These are phyloP conservation scores for Mucor plumbeus DNA, from an alignment of 371 early-diverging fungal species.

Conservation along the genomic window DNA sequence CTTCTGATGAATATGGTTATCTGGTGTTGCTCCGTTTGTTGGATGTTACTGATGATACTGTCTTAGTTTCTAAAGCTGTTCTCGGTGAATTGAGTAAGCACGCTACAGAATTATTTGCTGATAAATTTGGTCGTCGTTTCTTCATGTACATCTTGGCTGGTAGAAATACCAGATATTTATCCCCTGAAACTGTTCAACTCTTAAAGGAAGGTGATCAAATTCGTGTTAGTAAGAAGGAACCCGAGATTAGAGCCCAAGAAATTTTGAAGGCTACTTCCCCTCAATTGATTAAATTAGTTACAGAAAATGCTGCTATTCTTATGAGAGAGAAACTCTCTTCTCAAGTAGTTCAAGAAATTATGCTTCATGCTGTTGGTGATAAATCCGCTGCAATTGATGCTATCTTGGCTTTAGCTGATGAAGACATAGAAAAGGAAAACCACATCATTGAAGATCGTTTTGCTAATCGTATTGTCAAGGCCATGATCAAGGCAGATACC, in stretches of 20 bases:
- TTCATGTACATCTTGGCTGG: slow-evolving; percentile 77
- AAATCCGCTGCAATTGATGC: slow-evolving; percentile 54
- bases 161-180: slow-evolving; percentile 73
- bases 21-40: slow-evolving; percentile 82
- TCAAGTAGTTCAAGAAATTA: slow-evolving; percentile 74
- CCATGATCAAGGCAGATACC: slow-evolving; percentile 62
- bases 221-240: slow-evolving; percentile 78
- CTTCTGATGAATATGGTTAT: slow-evolving; percentile 90
- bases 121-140: slow-evolving; percentile 79
- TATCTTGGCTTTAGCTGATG: slow-evolving; percentile 52
- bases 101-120: slow-evolving; percentile 62
- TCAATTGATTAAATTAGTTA: slow-evolving; percentile 64
- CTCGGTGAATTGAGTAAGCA: slow-evolving; percentile 67
- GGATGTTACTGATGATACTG: slow-evolving; percentile 95
- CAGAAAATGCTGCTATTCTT: slow-evolving; percentile 54
- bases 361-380: slow-evolving; percentile 70
- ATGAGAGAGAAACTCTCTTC: slow-evolving; percentile 69
- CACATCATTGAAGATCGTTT: slow-evolving; percentile 61
- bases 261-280: slow-evolving; percentile 63
- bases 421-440: slow-evolving; percentile 56
- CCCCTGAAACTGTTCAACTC: slow-evolving; percentile 65
- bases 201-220: slow-evolving; percentile 68
- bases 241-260: slow-evolving; percentile 65
- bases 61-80: slow-evolving; percentile 80
- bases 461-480: slow-evolving; percentile 65